Conservation (phyloP, 148 eudicot genomes). For the Cornus controversa region DNA sequence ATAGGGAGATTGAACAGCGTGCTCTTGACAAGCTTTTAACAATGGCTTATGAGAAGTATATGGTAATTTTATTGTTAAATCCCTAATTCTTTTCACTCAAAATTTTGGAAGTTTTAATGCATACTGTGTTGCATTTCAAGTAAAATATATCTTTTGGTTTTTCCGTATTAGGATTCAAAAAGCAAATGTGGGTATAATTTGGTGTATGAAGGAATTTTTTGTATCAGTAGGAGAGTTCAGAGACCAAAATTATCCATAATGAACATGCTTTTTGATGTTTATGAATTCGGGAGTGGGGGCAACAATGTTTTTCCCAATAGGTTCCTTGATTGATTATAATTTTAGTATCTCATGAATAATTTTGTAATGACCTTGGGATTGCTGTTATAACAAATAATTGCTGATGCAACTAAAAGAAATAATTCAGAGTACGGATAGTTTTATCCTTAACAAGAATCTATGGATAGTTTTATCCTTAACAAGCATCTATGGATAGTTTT, state of each 20-base stretch:
- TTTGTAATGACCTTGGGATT: too few relatives aligned
- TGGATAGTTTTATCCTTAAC: too few relatives aligned
- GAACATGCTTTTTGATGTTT: neutral
- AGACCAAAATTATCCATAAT: neutral
- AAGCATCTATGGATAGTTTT: too few relatives aligned
- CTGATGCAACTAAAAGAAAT: too few relatives aligned
- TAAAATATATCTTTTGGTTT: neutral
- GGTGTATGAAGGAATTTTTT: neutral
- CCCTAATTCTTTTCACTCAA: neutral
- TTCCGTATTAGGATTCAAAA: neutral
- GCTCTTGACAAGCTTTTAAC: slow-evolving; percentile 57
- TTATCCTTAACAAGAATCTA: too few relatives aligned
- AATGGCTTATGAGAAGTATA: slow-evolving; percentile 68
- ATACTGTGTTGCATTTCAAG: slow-evolving; percentile 7
- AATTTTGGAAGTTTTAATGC: slow-evolving; percentile 1
- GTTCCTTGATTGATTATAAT: neutral
- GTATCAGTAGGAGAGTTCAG: neutral
- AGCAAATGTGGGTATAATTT: neutral
- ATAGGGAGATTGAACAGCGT: slow-evolving; percentile 53
- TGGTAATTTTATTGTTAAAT: slow-evolving; percentile 36
- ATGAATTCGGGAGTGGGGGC: neutral
- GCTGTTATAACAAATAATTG: too few relatives aligned
- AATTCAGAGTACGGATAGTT: too few relatives aligned
- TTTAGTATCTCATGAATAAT: too few relatives aligned
- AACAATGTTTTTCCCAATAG: neutral